Base-by-base conservation (phyloP, 441 rosid genomes). In the Gossypium gossypioides region DNA sequence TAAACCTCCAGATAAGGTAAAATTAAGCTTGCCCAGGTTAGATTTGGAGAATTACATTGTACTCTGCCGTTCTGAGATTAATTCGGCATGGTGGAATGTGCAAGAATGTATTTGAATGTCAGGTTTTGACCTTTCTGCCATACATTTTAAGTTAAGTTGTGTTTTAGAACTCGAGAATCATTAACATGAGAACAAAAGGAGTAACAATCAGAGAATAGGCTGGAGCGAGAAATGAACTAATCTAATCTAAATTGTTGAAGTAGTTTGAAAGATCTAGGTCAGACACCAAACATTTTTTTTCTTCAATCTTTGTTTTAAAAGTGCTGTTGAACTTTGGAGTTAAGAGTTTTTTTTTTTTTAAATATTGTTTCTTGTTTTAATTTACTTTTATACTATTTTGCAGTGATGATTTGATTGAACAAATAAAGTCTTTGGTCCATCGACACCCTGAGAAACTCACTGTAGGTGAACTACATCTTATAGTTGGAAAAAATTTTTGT, bases 401-500 rank as follows among this genome's bases (percentile, higher is more conserved):
- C 88, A 93, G 99, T 75, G 78, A 72, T 76, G 89, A 81, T 83
- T 83, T 96, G 83, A 79, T 96, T 86, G 89, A 88, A 63, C 88
- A 85, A 75, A 86, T 93, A 81, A 75, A 86, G 62, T 81, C 86
- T 48, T 82, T 96, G 85, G 96, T 90, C 40, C 84, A 80, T 72
- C 88, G 92, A n/a, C 98, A 96, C 78, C 96, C 96, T 0, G 94
- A 90, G 32, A 90, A 91, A 77, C 87, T 96, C 72, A 83, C 83
- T 68, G 99, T 93, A 83, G 69, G 93, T 68, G 32, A 12, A 9
- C 10, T 24, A 15, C 10, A 16, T 16, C 68, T 60, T 40, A 0
- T 68, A 21, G 27, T 22, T 34, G 37, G 9, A 40, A 8, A 12
- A 56, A 48, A 9, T n/a, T 59, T 12, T 22, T 40, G 13, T n/a